A percentile compares a stretch with the other conserved stretches of the same genome.
Evolutionary conservation across 257 asterid genomes (phyloP).

Genomic region (Plantago elongata): DNA sequence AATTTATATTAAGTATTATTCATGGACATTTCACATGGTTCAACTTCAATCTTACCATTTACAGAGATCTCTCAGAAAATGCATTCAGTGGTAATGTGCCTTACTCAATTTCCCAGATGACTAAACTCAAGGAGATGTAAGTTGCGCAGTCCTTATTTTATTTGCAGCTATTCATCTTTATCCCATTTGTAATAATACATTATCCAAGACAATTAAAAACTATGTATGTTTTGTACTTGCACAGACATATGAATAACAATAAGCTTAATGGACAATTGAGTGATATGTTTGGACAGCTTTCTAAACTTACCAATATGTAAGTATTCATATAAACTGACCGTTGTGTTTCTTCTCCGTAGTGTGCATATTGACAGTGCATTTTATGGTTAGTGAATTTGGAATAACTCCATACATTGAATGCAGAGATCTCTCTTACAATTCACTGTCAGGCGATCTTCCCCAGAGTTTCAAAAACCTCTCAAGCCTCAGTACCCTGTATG

Average conservation of each 20-base stretch:
- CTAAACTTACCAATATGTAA: constrained; percentile 45
- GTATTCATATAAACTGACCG: constrained; percentile 2
- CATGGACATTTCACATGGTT: not conserved
- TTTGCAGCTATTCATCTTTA: not conserved
- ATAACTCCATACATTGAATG: not conserved
- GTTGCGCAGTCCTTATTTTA: constrained; percentile 14
- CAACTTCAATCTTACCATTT: constrained; percentile 12
- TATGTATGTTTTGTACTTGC: constrained; percentile 6
- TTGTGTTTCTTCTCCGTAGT: not conserved
- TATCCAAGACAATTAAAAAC: constrained; percentile 12
- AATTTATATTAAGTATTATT: no score
- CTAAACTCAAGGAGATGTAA: constrained; percentile 35
- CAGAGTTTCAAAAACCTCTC: constrained; percentile 43
- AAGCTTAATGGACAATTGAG: constrained; percentile 50
- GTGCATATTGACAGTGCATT: not conserved
- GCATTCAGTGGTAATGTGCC: constrained; percentile 39
- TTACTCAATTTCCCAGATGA: constrained; percentile 53
- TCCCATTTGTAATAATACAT: not conserved
- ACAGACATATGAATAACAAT: constrained; percentile 46
- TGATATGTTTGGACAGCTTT: constrained; percentile 44
- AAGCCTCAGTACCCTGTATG: constrained; percentile 40
- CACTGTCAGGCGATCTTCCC: constrained; percentile 47
- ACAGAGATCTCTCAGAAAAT: constrained; percentile 44
- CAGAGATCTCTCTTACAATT: constrained; percentile 60
- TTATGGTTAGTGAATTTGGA: not conserved